These are phyloP conservation scores for Bipolaris oryzae DNA, from an alignment of 2,329 filamentous ascomycete species.

Conservation along the genomic window DNA sequence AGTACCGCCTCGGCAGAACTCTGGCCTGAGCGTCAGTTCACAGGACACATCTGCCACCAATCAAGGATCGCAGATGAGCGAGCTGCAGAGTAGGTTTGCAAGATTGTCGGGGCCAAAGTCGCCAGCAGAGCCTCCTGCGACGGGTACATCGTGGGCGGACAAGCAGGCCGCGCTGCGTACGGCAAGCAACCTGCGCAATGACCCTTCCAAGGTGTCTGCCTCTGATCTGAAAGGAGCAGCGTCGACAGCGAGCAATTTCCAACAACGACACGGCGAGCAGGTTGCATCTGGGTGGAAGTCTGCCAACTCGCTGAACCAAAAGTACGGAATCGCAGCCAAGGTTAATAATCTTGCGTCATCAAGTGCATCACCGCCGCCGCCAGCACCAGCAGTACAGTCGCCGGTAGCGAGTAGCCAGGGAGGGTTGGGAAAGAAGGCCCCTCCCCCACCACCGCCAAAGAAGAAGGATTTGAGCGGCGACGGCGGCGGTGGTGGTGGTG, in stretches of 20 bases:
- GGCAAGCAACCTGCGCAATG: slow-evolving; percentile 63
- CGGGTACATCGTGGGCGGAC: slow-evolving; percentile 68
- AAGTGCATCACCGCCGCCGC: slow-evolving; percentile 29
- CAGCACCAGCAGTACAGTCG: slow-evolving; percentile 32
- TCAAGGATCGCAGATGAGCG: slow-evolving; percentile 60
- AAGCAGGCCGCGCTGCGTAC: slow-evolving; percentile 67
- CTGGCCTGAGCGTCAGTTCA: slow-evolving; percentile 18
- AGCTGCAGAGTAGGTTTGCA: slow-evolving; percentile 71
- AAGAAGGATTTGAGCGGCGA: slow-evolving; percentile 58
- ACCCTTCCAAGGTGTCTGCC: slow-evolving; percentile 66
- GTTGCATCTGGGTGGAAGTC: slow-evolving; percentile 65
- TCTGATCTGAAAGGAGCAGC: slow-evolving; percentile 65
- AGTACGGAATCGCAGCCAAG: slow-evolving; percentile 62
- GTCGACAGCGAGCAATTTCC: slow-evolving; percentile 70
- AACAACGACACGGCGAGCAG: slow-evolving; percentile 72
- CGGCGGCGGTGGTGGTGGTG: no score
- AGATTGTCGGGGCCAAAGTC: slow-evolving; percentile 46
- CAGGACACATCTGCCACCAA: slow-evolving; percentile 24
- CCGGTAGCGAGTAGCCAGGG: slow-evolving; percentile 33
- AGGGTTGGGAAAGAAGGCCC: slow-evolving; percentile 57
- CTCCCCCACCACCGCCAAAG: slow-evolving; percentile 65
- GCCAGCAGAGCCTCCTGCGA: slow-evolving; percentile 38
- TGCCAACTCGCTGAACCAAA: slow-evolving; percentile 65
- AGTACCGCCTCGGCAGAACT: slow-evolving; percentile 34
- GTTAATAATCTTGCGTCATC: slow-evolving; percentile 52